Base-by-base conservation (phyloP, 306 rosid species). In the Aeschynomene evenia region DNA sequence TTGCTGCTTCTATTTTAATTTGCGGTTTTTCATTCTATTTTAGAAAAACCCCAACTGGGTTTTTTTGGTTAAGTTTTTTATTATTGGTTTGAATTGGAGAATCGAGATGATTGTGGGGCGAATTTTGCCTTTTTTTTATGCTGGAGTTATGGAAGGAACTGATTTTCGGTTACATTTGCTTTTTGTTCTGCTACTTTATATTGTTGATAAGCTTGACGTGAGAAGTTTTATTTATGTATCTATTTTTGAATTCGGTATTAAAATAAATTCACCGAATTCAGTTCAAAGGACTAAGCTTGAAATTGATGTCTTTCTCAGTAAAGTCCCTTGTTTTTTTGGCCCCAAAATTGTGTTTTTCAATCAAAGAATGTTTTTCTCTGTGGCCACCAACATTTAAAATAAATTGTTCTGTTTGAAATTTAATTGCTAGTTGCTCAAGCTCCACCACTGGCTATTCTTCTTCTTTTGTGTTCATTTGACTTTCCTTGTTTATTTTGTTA, bases 261-360 rank as follows among this genome's bases (percentile, higher is more conserved):
- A 53, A 18, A 29, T 43, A 31, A 43, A 9, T 22, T 69, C 16
- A 23, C 51, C 39, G 49, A 13, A 50, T 20, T 61, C 15, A 28
- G 21, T 43, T 68, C 64, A 43, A 51, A 23, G 22, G 70, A 31
- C 24, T 29, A 28, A 70, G 77, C 54, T 63, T 3, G 46, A 45
- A 9, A 31, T 20, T 63, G 28, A 22, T 62, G 55, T 5, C 54
- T 24, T 53, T 52, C 31, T 53, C 34, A 43, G 67, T 24, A 1
- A 39, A 31, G 33, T 42, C 29, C 12, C 15, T 23, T 39, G 9
- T n/a, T 46, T 6, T 28, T 54, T 21, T 42, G 22, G 52, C 31
- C 10, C 37, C 28, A 48, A 50, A 10, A 12, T 19, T 49, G 21
- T 56, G 23, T 39, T 51, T 63, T 42, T 22, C 7, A 63, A 11